Base-by-base conservation (phyloP, 192 early-diverging fungal species). In the Podila horticola region DNA sequence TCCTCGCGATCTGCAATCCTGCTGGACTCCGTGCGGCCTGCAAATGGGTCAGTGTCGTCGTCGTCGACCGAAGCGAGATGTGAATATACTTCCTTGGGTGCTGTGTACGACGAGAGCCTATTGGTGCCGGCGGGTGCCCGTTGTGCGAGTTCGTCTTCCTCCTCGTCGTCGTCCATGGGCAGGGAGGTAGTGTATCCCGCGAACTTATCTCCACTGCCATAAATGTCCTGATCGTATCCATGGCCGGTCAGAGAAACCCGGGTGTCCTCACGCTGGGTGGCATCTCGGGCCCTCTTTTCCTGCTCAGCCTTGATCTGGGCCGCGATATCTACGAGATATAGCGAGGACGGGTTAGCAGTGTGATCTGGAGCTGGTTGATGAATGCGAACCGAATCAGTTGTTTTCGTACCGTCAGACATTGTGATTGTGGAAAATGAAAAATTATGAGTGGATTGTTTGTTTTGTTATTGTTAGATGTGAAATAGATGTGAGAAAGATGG, bases 1-100 rank as follows among this genome's bases (percentile, higher is more conserved):
- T 89, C 90, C 71, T 98, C 94, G 55, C 95, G 82, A 36, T 97
- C 96, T 8, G 91, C 90, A 65, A 97, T 96, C 11, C 88, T 84
- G 11, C 90, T 83, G 20, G 90, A 92, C 26, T 83, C 82, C 4
- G 70, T 74, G 30, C 83, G 84, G 38, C 81, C 89, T 66, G 87
- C 91, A 86, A 94, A 90, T 12, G 92, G 89, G 69, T 94, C 92
- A 9, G 84, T 77, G 41, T 83, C 79, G 11, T 90, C 88, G 1
- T 84, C 86, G 2, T 82, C 88, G 3, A 77, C 87, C 1, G 74
- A 86, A 11, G 86, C 86, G 51, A 93, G 79, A 72, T 96, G 94
- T n/a, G 90, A 86, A 26, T 90, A 88, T 11, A 93, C 73, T 58
- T 94, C 92, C 57, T 92, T 91, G 4, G 97, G 94, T 1, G 93